Conservation (phyloP, 805 yeast genomes). For the Hanseniaspora taiwanica region DNA sequence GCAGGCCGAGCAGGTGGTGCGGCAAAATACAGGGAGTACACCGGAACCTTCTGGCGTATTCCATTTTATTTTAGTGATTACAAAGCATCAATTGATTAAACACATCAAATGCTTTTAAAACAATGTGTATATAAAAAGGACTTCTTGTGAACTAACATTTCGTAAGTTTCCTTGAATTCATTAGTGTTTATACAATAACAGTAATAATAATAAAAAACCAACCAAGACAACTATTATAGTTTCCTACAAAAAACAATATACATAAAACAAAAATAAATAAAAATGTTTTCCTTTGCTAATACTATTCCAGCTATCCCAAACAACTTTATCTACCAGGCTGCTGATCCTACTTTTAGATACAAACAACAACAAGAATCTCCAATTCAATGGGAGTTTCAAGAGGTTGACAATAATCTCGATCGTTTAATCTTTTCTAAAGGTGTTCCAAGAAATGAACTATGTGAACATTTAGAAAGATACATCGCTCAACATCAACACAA, state of each 20-base stretch:
- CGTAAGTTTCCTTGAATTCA: no score
- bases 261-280: background rate
- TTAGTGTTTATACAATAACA: no score
- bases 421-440: background rate
- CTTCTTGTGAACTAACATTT: no score
- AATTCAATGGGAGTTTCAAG: background rate
- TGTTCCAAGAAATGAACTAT: background rate
- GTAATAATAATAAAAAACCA: background rate
- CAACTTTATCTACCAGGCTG: background rate
- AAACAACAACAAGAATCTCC: no score
- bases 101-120: no score
- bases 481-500: background rate
- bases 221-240: background rate
- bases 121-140: no score
- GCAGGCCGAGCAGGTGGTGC: no score
- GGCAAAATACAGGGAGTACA: no score
- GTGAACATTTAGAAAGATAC: background rate
- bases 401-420: background rate
- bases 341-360: no score
- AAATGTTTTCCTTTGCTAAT: conserved; percentile 1
- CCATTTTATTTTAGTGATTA: no score
- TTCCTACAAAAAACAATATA: background rate
- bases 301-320: conserved; percentile 1
- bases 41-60: no score
- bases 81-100: no score